phyloP scores from a whole-genome alignment of 2,329 filamentous ascomycete genomes.

The Fusarium verticillioides region DNA sequence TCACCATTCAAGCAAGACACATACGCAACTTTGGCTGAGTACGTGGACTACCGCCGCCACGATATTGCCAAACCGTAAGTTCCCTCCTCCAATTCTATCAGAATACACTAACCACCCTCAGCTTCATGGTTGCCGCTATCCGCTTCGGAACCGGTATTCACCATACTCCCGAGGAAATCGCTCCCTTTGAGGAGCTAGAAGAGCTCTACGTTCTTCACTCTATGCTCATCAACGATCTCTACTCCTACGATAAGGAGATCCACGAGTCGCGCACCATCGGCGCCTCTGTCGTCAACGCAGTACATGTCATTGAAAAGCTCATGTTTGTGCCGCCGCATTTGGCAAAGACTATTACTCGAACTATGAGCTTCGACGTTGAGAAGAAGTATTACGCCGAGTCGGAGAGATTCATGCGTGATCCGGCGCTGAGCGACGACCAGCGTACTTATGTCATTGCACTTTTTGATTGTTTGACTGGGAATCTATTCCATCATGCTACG shows the following conservation, averaged over 20 bases:
- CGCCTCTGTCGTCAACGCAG: constrained; percentile 16
- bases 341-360: constrained; percentile 6
- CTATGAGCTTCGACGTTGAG: constrained; percentile 13
- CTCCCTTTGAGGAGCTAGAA: constrained; percentile 1
- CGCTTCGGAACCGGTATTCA: constrained; percentile 12
- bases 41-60: constrained; percentile 7
- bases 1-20: constrained; percentile 23
- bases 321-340: not conserved
- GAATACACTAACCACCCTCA: not conserved
- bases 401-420: constrained; percentile 1
- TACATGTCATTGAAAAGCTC: constrained; percentile 7
- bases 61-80: constrained; percentile 17
- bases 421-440: not conserved
- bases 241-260: constrained; percentile 26
- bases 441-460: not conserved
- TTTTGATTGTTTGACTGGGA: constrained; percentile 10
- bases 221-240: constrained; percentile 17
- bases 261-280: not conserved
- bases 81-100: fast-evolving
- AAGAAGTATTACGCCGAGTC: constrained; percentile 19
- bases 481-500: constrained; percentile 23
- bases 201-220: constrained; percentile 18
- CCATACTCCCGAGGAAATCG: not conserved
- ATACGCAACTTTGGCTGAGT: constrained; percentile 4
- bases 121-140: constrained; percentile 24